Evolutionary conservation across 148 eudicot genomes (phyloP), one percentile per base, ranked within the genome.

Genomic region (Amaranthus cruentus): DNA sequence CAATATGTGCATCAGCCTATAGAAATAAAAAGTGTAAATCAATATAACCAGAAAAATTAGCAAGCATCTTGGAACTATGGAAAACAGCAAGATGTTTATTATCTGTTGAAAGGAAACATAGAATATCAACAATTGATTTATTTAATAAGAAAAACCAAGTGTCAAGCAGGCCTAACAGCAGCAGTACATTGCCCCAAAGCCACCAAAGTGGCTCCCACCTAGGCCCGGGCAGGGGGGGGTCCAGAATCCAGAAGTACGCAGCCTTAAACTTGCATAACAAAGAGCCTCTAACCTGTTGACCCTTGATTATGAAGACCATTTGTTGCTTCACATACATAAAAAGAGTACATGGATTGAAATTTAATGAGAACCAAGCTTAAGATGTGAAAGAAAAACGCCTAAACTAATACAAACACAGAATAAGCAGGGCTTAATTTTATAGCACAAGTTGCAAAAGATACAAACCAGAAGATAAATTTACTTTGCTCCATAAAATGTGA

Each of bases 1-100:
- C 77, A 67, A 76, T 68, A 66, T 78, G 75, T 28, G 75, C 81
- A 67, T 67, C 70, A 62, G 63, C 80, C 86, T 86, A 72, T 61
- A 3, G 56, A 54, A 54, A 14, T 1, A 49, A 48, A 48, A 70
- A 51, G 7, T 8, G 53, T 6, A 28, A 28, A 59, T 21, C 15
- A 56, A 75, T 28, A 62, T 49, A 43, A 5, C 52, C 6, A 57
- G 74, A 57, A 9, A 49, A 38, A 44, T 53, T n/a, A 50, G n/a
- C 12, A 44, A 71, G 9, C 11, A 50, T 71, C 50, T 55, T 38
- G 12, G 28, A 70, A 21, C 66, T 50, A n/a, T 4, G 53, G 9
- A 65, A 56, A 9, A 42, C 28, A 47, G n/a, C n/a, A 64, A 42
- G 47, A 15, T 21, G 47, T 47, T 60, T n/a, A 15, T 51, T 59